Conservation (phyloP, 176 grass and related monocot genomes). For the Eragrostis curvula region DNA sequence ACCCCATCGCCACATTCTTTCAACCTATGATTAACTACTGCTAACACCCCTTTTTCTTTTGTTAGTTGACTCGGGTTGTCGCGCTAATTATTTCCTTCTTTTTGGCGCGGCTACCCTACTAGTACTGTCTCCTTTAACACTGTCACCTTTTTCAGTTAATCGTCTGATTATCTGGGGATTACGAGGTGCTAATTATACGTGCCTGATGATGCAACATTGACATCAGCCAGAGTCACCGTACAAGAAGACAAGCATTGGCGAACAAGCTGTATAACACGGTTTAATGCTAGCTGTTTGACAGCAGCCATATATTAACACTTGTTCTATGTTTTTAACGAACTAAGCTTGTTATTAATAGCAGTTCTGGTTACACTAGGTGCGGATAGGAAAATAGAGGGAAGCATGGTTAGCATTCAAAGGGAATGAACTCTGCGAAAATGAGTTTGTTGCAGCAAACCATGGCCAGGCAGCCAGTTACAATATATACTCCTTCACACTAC, state of each 20-base stretch:
- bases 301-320: background rate
- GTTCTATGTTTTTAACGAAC: background rate
- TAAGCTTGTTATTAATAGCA: background rate
- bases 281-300: no score
- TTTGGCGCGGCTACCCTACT: conserved; percentile 38
- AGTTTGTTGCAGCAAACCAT: no score
- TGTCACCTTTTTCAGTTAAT: conserved; percentile 19
- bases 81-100: conserved; percentile 41
- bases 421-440: background rate
- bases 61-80: conserved; percentile 43
- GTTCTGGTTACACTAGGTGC: no score
- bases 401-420: background rate
- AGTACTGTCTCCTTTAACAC: conserved; percentile 14
- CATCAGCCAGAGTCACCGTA: conserved; percentile 31
- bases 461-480: no score
- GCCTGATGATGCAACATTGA: conserved; percentile 26
- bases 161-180: background rate
- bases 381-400: background rate
- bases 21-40: conserved; percentile 35
- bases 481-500: no score
- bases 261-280: background rate
- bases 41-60: conserved; percentile 27
- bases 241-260: background rate
- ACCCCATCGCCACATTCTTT: conserved; percentile 30
- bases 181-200: conserved; percentile 9